Evolutionary conservation across 2,329 filamentous ascomycete species (phyloP).

Genomic region (Paraphoma sp.): DNA sequence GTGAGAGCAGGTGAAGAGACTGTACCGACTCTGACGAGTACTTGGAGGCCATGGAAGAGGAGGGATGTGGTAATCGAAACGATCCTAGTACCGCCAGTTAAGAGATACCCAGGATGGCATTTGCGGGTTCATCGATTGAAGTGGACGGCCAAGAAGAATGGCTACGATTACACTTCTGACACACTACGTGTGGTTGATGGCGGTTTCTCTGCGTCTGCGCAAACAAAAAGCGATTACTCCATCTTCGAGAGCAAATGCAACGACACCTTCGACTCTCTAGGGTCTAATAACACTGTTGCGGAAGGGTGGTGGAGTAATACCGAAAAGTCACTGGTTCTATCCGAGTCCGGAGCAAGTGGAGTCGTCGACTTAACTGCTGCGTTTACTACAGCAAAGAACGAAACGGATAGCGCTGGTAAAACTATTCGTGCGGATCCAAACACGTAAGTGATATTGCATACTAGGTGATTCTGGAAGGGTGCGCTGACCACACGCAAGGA

Average conservation of each 20-base stretch:
- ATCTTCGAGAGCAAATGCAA: slow-evolving; percentile 14
- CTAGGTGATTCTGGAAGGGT: no score
- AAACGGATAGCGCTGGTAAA: not conserved
- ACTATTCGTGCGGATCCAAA: slow-evolving; percentile 27
- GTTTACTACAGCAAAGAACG: not conserved
- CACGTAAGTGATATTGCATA: no score
- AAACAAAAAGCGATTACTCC: slow-evolving; percentile 9
- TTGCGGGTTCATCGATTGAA: slow-evolving; percentile 15
- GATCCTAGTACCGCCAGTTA: slow-evolving; percentile 8
- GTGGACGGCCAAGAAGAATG: not conserved
- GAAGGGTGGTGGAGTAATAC: slow-evolving; percentile 17
- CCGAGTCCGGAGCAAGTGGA: slow-evolving; percentile 20
- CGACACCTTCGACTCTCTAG: not conserved
- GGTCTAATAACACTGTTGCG: not conserved
- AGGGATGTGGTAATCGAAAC: slow-evolving; percentile 8
- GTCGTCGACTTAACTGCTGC: slow-evolving; percentile 12
- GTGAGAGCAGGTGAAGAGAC: slow-evolving; percentile 5
- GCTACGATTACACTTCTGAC: not conserved
- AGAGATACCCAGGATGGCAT: slow-evolving; percentile 21
- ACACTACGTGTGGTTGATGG: slow-evolving; percentile 13
- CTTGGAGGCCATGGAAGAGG: slow-evolving; percentile 18
- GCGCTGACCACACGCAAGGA: no score
- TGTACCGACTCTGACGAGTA: slow-evolving; percentile 6
- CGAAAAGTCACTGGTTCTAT: slow-evolving; percentile 9
- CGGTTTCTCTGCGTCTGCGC: slow-evolving; percentile 21